phyloP scores from a whole-genome alignment of 192 early-diverging fungal genomes.

The Jimgerdemannia flammicorona region DNA sequence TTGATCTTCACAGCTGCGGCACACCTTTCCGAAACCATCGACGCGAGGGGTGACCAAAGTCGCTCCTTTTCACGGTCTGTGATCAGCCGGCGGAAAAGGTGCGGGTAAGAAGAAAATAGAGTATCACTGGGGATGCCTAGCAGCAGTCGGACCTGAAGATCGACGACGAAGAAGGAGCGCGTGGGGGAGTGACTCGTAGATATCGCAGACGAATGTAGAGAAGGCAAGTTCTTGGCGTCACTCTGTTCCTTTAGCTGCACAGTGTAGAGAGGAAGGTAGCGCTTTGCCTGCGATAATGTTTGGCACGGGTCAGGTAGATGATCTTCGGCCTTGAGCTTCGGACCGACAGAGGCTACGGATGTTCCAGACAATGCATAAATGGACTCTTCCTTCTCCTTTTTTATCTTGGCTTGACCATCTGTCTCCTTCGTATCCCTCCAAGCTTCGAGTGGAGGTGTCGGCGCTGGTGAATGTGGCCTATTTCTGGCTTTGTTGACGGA shows the following conservation, averaged over 20 bases:
- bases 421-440: neutral
- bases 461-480: neutral
- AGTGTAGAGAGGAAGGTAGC: conserved; percentile 66
- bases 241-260: conserved; percentile 51
- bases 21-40: conserved; percentile 52
- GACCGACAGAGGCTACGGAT: neutral
- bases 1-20: conserved; percentile 33
- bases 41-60: conserved; percentile 66
- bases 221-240: neutral
- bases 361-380: neutral
- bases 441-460: neutral
- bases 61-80: conserved; percentile 59
- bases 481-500: neutral
- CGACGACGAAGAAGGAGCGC: conserved; percentile 61
- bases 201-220: neutral
- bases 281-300: conserved; percentile 38
- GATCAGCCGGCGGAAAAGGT: conserved; percentile 48
- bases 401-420: neutral
- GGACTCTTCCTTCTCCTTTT: neutral
- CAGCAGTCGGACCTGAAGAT: conserved; percentile 62
- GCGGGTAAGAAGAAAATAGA: conserved; percentile 57
- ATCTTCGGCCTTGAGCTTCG: neutral
- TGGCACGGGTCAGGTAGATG: neutral
- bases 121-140: conserved; percentile 45
- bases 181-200: conserved; percentile 2